These are phyloP conservation scores for Primulina huaijiensis DNA, from an alignment of 257 asterid species.

Conservation along the genomic window DNA sequence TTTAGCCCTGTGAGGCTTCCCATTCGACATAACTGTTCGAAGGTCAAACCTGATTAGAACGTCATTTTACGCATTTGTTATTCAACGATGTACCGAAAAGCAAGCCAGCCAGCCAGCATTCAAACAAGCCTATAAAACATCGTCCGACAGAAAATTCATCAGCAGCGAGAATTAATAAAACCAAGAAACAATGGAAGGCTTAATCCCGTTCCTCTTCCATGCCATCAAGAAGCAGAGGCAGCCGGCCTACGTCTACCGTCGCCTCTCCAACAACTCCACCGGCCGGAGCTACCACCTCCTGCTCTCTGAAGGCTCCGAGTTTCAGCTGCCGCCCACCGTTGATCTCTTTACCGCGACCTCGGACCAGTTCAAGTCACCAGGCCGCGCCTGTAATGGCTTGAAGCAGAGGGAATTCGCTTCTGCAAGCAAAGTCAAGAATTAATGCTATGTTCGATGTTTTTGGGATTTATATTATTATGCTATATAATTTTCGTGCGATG, in stretches of 20 bases:
- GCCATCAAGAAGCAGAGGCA: conserved; percentile 56
- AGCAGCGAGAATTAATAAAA: neutral
- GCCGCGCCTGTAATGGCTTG: conserved; percentile 21
- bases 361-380: conserved; percentile 13
- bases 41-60: no score
- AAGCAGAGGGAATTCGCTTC: conserved; percentile 29
- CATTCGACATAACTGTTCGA: no score
- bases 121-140: neutral
- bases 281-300: conserved; percentile 61
- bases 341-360: conserved; percentile 19
- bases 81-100: neutral
- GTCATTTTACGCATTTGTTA: no score
- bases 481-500: neutral
- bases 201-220: conserved; percentile 56
- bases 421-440: conserved; percentile 1
- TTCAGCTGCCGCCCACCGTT: conserved; percentile 22
- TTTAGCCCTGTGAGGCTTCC: neutral
- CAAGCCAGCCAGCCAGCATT: neutral
- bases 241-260: conserved; percentile 35
- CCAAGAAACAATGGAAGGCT: conserved; percentile 51
- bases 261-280: conserved; percentile 56
- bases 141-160: neutral
- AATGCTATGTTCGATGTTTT: neutral
- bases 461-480: neutral
- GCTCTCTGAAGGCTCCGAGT: conserved; percentile 38